A percentile compares a stretch with the other conserved stretches of the same genome.
Evolutionary conservation across 139 green algal species (phyloP).

Genomic region (Tetradesmus lagerheimii): DNA sequence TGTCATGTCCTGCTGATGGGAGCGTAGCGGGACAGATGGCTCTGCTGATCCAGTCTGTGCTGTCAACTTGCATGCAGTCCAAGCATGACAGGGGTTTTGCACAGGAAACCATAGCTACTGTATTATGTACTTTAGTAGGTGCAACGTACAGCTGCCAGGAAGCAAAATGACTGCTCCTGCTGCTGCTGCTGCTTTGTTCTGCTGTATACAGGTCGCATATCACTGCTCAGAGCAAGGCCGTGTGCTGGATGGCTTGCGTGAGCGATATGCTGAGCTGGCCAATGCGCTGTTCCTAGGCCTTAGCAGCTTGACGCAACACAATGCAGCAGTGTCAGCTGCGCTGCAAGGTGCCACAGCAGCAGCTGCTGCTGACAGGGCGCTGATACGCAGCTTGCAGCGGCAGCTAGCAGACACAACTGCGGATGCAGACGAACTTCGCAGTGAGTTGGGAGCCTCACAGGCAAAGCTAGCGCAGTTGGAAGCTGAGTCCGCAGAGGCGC

Average conservation of each 20-base stretch:
- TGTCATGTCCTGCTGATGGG: too few relatives aligned
- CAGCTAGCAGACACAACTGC: background rate
- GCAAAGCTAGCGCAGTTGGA: conserved; percentile 13
- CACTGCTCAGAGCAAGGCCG: conserved; percentile 26
- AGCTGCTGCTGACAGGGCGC: background rate
- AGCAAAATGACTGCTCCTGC: background rate
- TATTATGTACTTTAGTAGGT: too few relatives aligned
- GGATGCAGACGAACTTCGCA: background rate
- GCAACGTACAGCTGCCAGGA: background rate
- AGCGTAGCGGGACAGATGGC: background rate
- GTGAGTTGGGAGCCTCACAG: background rate
- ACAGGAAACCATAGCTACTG: too few relatives aligned
- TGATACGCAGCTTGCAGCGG: background rate
- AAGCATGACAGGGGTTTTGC: too few relatives aligned
- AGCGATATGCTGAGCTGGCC: conserved; percentile 31
- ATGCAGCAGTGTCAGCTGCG: background rate
- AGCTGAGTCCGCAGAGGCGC: background rate
- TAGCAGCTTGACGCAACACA: background rate
- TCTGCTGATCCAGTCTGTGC: background rate
- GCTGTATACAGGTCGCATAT: conserved; percentile 24
- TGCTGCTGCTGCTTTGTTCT: background rate
- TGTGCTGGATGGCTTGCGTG: background rate
- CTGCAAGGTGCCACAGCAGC: background rate
- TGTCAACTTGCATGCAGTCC: too few relatives aligned
- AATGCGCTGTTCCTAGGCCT: conserved; percentile 17